Evolutionary conservation across 257 asterid species (phyloP).

Genomic region (Capsicum chinense): DNA sequence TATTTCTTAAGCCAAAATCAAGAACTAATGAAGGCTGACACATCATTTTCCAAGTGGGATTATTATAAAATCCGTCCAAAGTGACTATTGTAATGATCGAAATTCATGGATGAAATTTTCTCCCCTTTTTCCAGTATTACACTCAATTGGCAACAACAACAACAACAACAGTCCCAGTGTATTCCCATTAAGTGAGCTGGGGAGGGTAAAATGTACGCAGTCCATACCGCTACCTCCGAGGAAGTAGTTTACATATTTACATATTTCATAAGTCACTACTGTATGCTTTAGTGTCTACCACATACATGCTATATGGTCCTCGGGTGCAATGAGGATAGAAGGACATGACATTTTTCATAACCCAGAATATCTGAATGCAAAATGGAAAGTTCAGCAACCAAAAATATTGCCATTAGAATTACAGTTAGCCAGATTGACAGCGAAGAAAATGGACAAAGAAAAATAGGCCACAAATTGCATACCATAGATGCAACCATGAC

Average conservation of each 20-base stretch:
- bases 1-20: too few species aligned
- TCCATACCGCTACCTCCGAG: too few species aligned
- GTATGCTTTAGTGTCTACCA: background rate
- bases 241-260: background rate
- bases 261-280: background rate
- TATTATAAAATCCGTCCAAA: too few species aligned
- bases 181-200: too few species aligned
- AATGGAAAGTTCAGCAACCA: background rate
- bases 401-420: background rate
- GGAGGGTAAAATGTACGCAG: too few species aligned
- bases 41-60: too few species aligned
- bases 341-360: background rate
- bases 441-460: background rate
- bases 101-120: too few species aligned
- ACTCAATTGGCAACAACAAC: too few species aligned
- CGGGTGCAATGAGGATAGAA: background rate
- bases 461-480: background rate
- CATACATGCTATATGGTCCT: background rate
- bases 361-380: background rate
- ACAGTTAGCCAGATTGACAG: slow-evolving; percentile 2
- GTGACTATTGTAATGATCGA: too few species aligned
- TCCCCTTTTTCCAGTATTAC: too few species aligned
- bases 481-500: background rate
- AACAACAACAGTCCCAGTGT: too few species aligned
- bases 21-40: too few species aligned